Conservation (phyloP, 768 basidiomycete genomes). For the Suillus tomentosus region DNA sequence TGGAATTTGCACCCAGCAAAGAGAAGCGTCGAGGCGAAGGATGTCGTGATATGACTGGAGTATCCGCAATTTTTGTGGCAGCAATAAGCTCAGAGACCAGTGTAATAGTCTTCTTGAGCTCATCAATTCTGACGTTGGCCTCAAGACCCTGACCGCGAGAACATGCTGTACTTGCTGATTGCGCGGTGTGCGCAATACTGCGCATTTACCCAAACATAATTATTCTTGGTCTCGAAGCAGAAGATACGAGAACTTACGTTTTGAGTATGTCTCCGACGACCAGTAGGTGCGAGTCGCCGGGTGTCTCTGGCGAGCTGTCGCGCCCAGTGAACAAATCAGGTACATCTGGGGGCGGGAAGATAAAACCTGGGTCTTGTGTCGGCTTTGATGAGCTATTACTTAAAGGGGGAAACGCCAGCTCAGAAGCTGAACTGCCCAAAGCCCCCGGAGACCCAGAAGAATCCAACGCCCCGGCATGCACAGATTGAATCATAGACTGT, state of each 20-base stretch:
- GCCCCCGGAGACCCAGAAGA: slow-evolving; percentile 21
- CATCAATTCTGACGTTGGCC: slow-evolving; percentile 53
- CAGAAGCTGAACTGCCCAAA: slow-evolving; percentile 24
- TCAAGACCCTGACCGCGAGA: slow-evolving; percentile 46
- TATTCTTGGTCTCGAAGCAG: neutral
- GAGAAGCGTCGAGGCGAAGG: slow-evolving; percentile 29
- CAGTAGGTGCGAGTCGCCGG: slow-evolving; percentile 50
- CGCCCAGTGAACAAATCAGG: slow-evolving; percentile 21
- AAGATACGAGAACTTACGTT: slow-evolving; percentile 43
- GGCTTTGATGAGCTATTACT: slow-evolving; percentile 11
- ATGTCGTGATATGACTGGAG: slow-evolving; percentile 34
- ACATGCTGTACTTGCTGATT: slow-evolving; percentile 56
- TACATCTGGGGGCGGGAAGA: slow-evolving; percentile 29
- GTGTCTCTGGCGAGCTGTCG: slow-evolving; percentile 31
- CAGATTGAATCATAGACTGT: slow-evolving; percentile 8
- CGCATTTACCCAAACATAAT: slow-evolving; percentile 18
- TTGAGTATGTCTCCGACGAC: slow-evolving; percentile 51
- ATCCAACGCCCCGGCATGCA: slow-evolving; percentile 16
- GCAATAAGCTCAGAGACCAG: slow-evolving; percentile 58
- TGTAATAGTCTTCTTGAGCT: slow-evolving; percentile 55
- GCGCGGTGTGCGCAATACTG: slow-evolving; percentile 64
- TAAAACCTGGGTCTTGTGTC: slow-evolving; percentile 24
- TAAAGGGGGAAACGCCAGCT: slow-evolving; percentile 29
- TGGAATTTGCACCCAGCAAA: slow-evolving; percentile 41
- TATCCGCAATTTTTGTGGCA: slow-evolving; percentile 39